Evolutionary conservation across 495 filamentous ascomycete species (phyloP).

Genomic region (Hypoxylon fuscum): DNA sequence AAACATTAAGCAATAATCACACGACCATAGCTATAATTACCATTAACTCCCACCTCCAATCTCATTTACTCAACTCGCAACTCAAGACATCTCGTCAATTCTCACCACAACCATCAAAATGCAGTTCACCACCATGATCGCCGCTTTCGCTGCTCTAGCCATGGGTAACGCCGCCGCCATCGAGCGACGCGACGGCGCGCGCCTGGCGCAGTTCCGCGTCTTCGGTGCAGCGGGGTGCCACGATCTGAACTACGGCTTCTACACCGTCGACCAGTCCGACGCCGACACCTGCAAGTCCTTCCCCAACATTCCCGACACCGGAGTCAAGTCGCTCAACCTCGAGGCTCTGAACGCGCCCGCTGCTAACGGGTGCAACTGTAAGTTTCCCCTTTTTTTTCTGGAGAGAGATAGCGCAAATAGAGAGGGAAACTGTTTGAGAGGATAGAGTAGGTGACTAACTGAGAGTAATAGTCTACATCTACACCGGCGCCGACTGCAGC

Average conservation of each 20-base stretch:
- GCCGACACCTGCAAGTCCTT: constrained; percentile 33
- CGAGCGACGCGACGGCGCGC: constrained; percentile 31
- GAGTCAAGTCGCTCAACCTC: constrained; percentile 27
- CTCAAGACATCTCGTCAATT: constrained; percentile 3
- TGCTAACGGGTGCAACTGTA: constrained; percentile 36
- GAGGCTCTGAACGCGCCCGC: constrained; percentile 22
- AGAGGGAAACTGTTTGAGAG: neutral
- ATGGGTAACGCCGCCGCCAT: constrained; percentile 31
- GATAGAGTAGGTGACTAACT: neutral
- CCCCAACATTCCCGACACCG: neutral
- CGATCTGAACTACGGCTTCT: constrained; percentile 42
- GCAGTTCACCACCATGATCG: constrained; percentile 42
- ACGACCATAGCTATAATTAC: constrained; percentile 4
- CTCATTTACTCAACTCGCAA: neutral
- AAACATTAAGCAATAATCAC: constrained; percentile 5
- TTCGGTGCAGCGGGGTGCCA: constrained; percentile 36
- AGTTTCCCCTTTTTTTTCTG: constrained; percentile 6
- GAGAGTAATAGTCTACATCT: constrained; percentile 29
- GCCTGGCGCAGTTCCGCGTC: constrained; percentile 43
- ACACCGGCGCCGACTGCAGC: constrained; percentile 29
- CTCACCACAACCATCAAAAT: constrained; percentile 31
- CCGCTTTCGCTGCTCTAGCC: constrained; percentile 29
- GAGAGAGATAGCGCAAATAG: neutral
- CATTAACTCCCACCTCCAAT: constrained; percentile 9
- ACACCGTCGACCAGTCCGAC: constrained; percentile 39